Evolutionary conservation across 352 stramenopile species (phyloP), one percentile per base, ranked within the genome.

Genomic region (Elongisporangium senticosum): DNA sequence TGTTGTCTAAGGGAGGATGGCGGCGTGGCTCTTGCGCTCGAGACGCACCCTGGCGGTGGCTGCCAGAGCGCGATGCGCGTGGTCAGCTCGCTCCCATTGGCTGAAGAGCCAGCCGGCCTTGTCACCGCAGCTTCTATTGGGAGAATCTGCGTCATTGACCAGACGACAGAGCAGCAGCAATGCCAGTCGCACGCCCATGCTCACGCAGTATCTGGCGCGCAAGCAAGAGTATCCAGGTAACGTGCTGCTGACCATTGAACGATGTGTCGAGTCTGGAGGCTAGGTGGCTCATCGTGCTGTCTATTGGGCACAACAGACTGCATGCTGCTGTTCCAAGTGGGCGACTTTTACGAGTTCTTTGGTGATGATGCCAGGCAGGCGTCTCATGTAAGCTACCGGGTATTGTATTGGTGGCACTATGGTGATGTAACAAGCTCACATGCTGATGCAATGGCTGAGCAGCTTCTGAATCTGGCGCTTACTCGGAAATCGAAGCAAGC

Each of bases 341-440:
- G 83, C 50, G 83, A 93, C 56, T 93, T 93, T 24, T 93, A 90
- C 68, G 83, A 93, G 64, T 87, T 93, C 61, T 93, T 93, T 51
- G 77, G 80, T 5, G 80, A 89, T 37, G 83, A 93, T 55, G 83
- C 83, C 8, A 63, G 80, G 11, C 73, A 77, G 21, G 83, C 79
- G 22, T 88, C 83, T 54, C 74, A 87, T 52, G 83, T 93, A 71
- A 53, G 47, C 43, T 17, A 14, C 2, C 23, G 23, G n/a, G n/a
- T n/a, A n/a, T n/a, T n/a, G n/a, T n/a, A n/a, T 43, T n/a, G 21
- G 24, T 24, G 8, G 11, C 39, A 19, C 20, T 21, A 14, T 2
- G 15, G 17, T 22, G 21, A 15, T 6, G 24, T n/a, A 23, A 2
- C 2, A 6, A 14, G 19, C 19, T 22, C 24, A 48, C 3, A 11